Base-by-base conservation (phyloP, 2,329 filamentous ascomycete genomes). In the Xylaria sp. region DNA sequence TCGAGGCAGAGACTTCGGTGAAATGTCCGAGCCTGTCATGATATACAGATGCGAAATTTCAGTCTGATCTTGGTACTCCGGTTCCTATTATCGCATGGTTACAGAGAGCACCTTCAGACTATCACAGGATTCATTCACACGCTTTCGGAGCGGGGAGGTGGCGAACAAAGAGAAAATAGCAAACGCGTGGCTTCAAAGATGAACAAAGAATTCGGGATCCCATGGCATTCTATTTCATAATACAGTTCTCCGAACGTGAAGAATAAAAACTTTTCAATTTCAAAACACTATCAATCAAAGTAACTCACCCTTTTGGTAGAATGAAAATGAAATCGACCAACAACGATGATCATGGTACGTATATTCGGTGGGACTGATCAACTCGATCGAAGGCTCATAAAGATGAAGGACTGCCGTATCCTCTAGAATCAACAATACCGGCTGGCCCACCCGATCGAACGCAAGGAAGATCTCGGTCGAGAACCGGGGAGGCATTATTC, bases 351-450 rank as follows among this genome's bases (percentile, higher is more conserved):
- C 68, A 70, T 46, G 68, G 68, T 70, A 51, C 15, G 33, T 41
- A 48, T 13, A 31, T 10, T 23, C 18, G 2, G 3, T 46, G 20
- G 36, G 12, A 31, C 20, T 33, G 5, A 15, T 31, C 2, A 9
- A 9, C 41, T 6, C 49, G 18, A 25, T n/a, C 36, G 15, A 25
- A 20, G 10, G 1, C 63, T 67, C 1, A 69, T 31, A 1, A 23
- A 18, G 33, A n/a, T n/a, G 18, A 62, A 70, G 70, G 67, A 10
- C 71, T 73, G 4, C 74, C 74, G n/a, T 75, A 75, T 51, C 72
- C 74, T 3, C 41, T 70, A 33, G 69, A 73, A 20, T 20, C 66
- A 15, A 70, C 66, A 20, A 75, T 75, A 0, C 71, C 73, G 36
- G 39, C 58, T 9, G 60, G 63, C 2, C 73, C 71, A 20, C 10